Percentiles rank a stretch among this genome's conserved stretches.
These are phyloP conservation scores for Phytophthora citrophthora DNA, from an alignment of 352 stramenopile genomes.

Conservation along the genomic window DNA sequence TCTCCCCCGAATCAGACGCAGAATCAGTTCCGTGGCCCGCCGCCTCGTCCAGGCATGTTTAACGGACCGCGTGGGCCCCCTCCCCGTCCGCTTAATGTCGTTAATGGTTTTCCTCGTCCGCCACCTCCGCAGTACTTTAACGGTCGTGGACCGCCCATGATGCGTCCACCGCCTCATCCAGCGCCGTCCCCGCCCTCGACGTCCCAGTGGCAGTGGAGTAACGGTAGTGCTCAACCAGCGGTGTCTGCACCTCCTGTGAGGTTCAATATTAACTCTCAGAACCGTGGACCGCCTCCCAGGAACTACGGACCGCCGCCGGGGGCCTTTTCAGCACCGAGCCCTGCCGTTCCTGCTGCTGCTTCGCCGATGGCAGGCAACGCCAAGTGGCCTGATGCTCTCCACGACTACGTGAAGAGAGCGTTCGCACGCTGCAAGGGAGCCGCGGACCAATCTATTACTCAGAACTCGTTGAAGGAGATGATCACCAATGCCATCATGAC, in stretches of 20 bases:
- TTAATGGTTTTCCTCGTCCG: slow-evolving; percentile 25
- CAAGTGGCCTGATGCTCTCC: slow-evolving; percentile 86
- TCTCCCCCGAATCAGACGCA: slow-evolving; percentile 3
- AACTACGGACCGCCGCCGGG: slow-evolving; percentile 24
- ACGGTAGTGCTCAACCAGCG: slow-evolving; percentile 37
- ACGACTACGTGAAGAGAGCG: slow-evolving; percentile 88
- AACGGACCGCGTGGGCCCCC: slow-evolving; percentile 27
- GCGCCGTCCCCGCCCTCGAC: slow-evolving; percentile 26
- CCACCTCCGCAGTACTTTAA: slow-evolving; percentile 29
- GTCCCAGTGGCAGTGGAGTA: slow-evolving; percentile 78
- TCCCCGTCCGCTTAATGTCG: slow-evolving; percentile 18
- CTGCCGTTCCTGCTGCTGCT: slow-evolving; percentile 14
- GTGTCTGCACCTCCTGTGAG: slow-evolving; percentile 43
- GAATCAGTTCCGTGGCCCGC: slow-evolving; percentile 18
- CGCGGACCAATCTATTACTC: slow-evolving; percentile 76
- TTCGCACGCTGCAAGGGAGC: slow-evolving; percentile 82
- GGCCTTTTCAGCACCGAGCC: slow-evolving; percentile 12
- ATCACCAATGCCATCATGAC: slow-evolving; percentile 88
- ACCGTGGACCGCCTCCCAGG: slow-evolving; percentile 21
- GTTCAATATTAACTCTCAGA: slow-evolving; percentile 43
- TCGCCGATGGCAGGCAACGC: slow-evolving; percentile 41
- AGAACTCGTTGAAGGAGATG: slow-evolving; percentile 81
- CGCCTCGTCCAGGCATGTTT: slow-evolving; percentile 31
- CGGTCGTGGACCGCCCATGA: slow-evolving; percentile 29
- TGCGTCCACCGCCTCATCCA: slow-evolving; percentile 50